Evolutionary conservation across 78 protist species (phyloP), one percentile per base, ranked within the genome.

Genomic region (Anaeramoeba ignava): DNA sequence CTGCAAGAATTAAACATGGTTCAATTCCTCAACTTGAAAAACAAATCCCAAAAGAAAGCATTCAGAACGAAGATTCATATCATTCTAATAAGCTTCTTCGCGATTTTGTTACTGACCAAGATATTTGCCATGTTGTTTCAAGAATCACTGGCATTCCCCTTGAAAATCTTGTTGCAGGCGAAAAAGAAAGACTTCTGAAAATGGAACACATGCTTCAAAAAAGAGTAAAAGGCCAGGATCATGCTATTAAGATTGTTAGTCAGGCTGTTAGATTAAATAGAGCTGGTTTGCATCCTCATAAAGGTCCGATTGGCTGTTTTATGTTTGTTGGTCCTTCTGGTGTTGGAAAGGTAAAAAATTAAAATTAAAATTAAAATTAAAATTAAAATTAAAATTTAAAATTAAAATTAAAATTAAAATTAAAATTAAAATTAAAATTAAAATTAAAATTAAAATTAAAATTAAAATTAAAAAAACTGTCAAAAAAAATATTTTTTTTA

Each of bases 101-200:
- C 2, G 91, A 83, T 33, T 3, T 39, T 2, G 90, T 90, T 38
- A 38, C 1, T 40, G 39, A 86, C 54, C 78, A 82, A 67, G 85
- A 88, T 78, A 39, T 92, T 40, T 86, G 90, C 3, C 42, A 2
- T 36, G 92, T 92, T 12, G 88, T 92, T 40, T 0, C 92, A 31
- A 40, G 81, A 2, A 92, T 96, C 96, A 97, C 99, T 0, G 98
- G 98, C 81, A 95, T 97, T 39, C 99, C 99, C 73, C 97, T 96
- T 27, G 27, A 81, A 33, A 84, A 89, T 42, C 87, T 97, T 33
- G 27, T 41, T n/a, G 87, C 87, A 84, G 68, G 91, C 1, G 96
- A 95, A 84, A 82, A 89, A 78, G 92, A 95, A 38, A 85, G 95
- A 78, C 84, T 95, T 33, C 91, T 96, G n/a, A 0, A 12, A 2